Evolutionary conservation across 345 rosid species (phyloP).

Genomic region (Mangifera indica): DNA sequence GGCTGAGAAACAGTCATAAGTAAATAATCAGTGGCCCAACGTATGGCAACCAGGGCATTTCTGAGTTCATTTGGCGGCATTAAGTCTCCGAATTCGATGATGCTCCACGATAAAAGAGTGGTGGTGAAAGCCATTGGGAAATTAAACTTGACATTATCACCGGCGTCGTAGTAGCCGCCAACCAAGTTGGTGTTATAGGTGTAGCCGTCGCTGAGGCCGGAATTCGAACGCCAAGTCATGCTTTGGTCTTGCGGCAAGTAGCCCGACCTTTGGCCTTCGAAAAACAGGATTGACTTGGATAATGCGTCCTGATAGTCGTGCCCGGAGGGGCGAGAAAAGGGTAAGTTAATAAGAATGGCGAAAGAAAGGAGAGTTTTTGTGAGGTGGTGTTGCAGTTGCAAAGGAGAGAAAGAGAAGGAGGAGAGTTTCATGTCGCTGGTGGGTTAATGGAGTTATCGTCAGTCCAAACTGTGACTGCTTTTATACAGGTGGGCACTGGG

Average conservation of each 20-base stretch:
- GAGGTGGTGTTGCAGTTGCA: neutral
- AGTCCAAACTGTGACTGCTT: neutral
- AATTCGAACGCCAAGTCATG: slow-evolving; percentile 61
- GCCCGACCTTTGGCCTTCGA: slow-evolving; percentile 96
- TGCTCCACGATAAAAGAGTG: slow-evolving; percentile 90
- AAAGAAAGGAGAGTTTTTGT: neutral
- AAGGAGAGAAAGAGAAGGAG: too few relatives aligned
- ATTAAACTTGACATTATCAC: slow-evolving; percentile 85
- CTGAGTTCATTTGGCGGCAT: slow-evolving; percentile 73
- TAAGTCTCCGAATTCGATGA: slow-evolving; percentile 73
- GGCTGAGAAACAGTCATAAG: slow-evolving; percentile 90
- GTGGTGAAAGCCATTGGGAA: slow-evolving; percentile 96
- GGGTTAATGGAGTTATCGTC: neutral
- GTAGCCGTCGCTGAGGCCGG: slow-evolving; percentile 82
- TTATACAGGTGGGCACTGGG: neutral
- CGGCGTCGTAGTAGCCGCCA: slow-evolving; percentile 96
- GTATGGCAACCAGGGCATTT: slow-evolving; percentile 62
- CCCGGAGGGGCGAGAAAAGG: slow-evolving; percentile 24
- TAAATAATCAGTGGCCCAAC: slow-evolving; percentile 82
- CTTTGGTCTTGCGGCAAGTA: slow-evolving; percentile 71
- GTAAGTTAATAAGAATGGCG: slow-evolving; percentile 1
- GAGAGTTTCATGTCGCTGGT: slow-evolving; percentile 23
- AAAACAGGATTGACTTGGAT: slow-evolving; percentile 87
- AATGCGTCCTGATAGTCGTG: slow-evolving; percentile 80
- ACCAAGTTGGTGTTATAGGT: slow-evolving; percentile 59